Evolutionary conservation across 208 protist species (phyloP), one percentile per base, ranked within the genome.

Genomic region (Leishmania braziliensis): DNA sequence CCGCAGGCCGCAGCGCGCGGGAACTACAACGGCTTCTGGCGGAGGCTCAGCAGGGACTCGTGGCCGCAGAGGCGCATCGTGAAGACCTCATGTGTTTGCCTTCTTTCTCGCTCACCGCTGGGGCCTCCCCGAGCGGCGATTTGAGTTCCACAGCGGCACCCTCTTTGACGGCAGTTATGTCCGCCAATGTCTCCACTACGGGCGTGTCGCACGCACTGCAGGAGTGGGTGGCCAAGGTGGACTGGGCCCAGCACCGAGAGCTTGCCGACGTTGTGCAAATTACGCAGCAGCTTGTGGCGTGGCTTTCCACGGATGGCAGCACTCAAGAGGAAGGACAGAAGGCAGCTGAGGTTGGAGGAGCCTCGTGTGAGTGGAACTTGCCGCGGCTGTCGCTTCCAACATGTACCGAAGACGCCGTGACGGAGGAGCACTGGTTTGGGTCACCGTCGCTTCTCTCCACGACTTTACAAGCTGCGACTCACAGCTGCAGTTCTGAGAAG

Each of bases 1-100:
- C 84, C 20, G 79, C 77, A n/a, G 89, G 85, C 2, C 89, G 88
- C 36, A 83, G 80, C 2, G 74, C 89, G 26, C 85, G 83, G 29
- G 92, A 96, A 9, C 91, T 92, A 79, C 84, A 91, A 6, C 56
- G 65, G 14, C 72, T 86, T 9, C 69, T 84, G 5, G 84, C 83
- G 62, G 88, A 92, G 20, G 69, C 89, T 14, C 78, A 84, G 53
- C 86, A 93, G 62, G 68, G 66, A 20, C 65, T 89, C 50, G 72
- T 56, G 5, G 54, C 71, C 0, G 78, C 75, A 9, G 29, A 60
- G 18, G 82, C 82, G 63, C 76, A 77, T 54, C 79, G 88, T 18
- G 78, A 66, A 16, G 48, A 39, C 18, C 70, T 85, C 5, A 33
- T 46, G 8, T 33, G 18, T 14, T 39, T 78, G 73, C 73, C 29